These are phyloP conservation scores for Moricandia arvensis DNA, from an alignment of 345 rosid species.

Conservation along the genomic window DNA sequence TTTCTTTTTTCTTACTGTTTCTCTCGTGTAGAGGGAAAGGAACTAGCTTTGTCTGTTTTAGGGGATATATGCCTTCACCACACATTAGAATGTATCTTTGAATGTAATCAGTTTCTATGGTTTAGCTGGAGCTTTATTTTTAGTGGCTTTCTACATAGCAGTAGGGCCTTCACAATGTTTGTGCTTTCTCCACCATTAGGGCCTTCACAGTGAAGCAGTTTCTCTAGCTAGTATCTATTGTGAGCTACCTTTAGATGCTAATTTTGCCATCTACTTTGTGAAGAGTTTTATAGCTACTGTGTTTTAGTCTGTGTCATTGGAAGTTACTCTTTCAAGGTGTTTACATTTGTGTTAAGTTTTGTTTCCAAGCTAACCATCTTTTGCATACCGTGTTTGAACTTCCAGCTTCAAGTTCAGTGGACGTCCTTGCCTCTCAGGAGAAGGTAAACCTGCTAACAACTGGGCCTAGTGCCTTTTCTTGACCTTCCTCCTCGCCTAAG, in stretches of 20 bases:
- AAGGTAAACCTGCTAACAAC: constrained; percentile 48
- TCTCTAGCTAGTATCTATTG: constrained; percentile 5
- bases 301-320: constrained; percentile 10
- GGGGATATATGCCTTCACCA: background rate
- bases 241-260: constrained; percentile 13
- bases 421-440: constrained; percentile 38
- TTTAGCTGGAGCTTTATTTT: background rate
- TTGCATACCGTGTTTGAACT: constrained; percentile 20
- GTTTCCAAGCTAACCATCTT: constrained; percentile 14
- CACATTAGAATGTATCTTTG: background rate
- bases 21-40: background rate
- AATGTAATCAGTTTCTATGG: background rate
- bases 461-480: background rate
- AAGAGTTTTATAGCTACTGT: constrained; percentile 8
- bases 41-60: constrained; percentile 7
- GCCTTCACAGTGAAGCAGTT: background rate
- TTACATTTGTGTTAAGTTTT: constrained; percentile 10
- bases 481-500: background rate
- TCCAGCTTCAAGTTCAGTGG: constrained; percentile 51
- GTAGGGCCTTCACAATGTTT: too few species aligned
- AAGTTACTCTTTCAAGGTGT: constrained; percentile 7
- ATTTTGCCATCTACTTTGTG: constrained; percentile 8
- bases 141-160: background rate
- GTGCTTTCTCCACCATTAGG: background rate
- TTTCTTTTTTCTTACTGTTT: background rate